Conservation (phyloP, 2,329 filamentous ascomycete species). For the Sporothrix schenckii region DNA sequence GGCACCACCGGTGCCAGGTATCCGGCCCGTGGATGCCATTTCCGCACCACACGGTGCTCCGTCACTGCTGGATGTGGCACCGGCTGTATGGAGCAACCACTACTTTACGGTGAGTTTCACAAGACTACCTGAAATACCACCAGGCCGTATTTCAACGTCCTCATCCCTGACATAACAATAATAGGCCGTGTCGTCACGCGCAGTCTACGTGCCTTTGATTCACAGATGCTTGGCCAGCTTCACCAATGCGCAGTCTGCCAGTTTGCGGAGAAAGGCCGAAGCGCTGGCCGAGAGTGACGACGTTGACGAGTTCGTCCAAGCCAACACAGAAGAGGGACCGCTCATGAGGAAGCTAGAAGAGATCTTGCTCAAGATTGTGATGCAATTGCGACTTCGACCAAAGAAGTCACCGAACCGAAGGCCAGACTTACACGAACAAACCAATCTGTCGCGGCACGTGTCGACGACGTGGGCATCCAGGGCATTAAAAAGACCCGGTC, state of each 20-base stretch:
- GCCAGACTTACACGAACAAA: no score
- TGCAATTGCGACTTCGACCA: neutral
- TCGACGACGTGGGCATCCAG: neutral
- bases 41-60: neutral
- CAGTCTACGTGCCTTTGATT: conserved; percentile 30
- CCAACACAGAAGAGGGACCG: neutral
- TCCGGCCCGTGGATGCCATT: conserved; percentile 12
- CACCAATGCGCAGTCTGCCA: conserved; percentile 32
- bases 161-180: neutral
- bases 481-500: neutral
- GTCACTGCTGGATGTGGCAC: conserved; percentile 35
- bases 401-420: neutral
- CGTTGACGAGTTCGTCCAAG: neutral
- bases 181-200: conserved; percentile 28
- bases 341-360: conserved; percentile 30
- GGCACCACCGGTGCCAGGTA: conserved; percentile 13
- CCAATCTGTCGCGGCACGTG: neutral
- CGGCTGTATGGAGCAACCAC: conserved; percentile 36
- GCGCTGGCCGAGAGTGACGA: neutral
- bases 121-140: no score
- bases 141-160: no score
- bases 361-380: conserved; percentile 29
- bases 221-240: conserved; percentile 30
- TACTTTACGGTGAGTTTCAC: conserved; percentile 33
- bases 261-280: conserved; percentile 31